Evolutionary conservation across 2,329 filamentous ascomycete genomes (phyloP).

Genomic region (Pseudocercospora vitis): DNA sequence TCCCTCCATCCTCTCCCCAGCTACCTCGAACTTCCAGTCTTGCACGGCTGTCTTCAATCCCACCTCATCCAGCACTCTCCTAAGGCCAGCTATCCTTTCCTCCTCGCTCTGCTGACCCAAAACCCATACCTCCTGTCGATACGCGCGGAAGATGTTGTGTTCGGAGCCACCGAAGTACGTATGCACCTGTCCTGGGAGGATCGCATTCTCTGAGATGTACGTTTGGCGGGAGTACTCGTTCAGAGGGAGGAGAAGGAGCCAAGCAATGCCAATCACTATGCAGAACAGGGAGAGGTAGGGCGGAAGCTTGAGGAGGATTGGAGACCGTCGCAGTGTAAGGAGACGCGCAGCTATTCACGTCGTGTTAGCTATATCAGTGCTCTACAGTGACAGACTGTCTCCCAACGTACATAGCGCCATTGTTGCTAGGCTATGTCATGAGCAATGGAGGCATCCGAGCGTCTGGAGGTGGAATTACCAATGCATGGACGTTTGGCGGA

Average conservation of each 20-base stretch:
- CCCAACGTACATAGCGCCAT: slow-evolving; percentile 2
- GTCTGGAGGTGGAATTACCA: background rate
- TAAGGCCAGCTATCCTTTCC: slow-evolving; percentile 56
- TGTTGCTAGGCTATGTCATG: background rate
- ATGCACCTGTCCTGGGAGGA: slow-evolving; percentile 93
- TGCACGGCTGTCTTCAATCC: slow-evolving; percentile 87
- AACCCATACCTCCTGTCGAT: slow-evolving; percentile 75
- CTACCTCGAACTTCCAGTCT: slow-evolving; percentile 79
- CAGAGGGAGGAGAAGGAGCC: slow-evolving; percentile 86
- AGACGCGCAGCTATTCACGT: slow-evolving; percentile 50
- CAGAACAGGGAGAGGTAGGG: slow-evolving; percentile 85
- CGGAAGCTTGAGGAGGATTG: slow-evolving; percentile 77
- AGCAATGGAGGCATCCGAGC: background rate
- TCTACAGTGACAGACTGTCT: too few relatives aligned
- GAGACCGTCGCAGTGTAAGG: slow-evolving; percentile 73
- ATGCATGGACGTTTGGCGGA: background rate
- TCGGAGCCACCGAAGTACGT: slow-evolving; percentile 97
- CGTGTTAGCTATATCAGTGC: background rate
- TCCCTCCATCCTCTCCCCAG: slow-evolving; percentile 70
- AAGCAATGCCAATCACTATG: slow-evolving; percentile 79
- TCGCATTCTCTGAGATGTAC: slow-evolving; percentile 96
- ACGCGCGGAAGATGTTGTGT: slow-evolving; percentile 89
- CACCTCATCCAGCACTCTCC: slow-evolving; percentile 70
- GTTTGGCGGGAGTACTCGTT: slow-evolving; percentile 88
- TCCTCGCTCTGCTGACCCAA: slow-evolving; percentile 50